Base-by-base conservation (phyloP, 2,329 filamentous ascomycete species). In the Pochonia chlamydosporia region DNA sequence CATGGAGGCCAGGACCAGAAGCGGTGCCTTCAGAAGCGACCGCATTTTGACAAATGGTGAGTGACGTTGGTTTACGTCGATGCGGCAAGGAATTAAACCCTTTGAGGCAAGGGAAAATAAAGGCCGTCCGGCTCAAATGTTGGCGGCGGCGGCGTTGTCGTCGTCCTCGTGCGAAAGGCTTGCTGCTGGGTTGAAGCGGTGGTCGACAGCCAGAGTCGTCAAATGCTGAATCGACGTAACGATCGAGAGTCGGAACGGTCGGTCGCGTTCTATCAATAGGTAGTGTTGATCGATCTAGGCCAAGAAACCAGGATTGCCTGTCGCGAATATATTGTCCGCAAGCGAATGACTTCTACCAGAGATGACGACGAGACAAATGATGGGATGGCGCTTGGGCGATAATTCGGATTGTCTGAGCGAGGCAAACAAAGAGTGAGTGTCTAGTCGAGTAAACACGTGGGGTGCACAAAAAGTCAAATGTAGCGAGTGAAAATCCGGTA, bases 1-100 rank as follows among this genome's bases (percentile, higher is more conserved):
- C 56, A 75, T 58, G 44, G 70, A 67, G 62, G 72, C 64, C 56
- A 77, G 59, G 47, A 73, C 57, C 54, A 71, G 62, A 47, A 75
- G 58, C 56, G 75, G 70, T 59, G 68, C 65, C 56, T 67, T 61
- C 42, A 68, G 59, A 48, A 69, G 66, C 57, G 69, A 71, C 67
- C 70, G 70, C 76, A 79, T 79, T 20, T 48, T 70, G 61, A 51
- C 47, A 46, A 23, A 10, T 33, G 40, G n/a, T n/a, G n/a, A n/a
- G n/a, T n/a, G n/a, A n/a, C n/a, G n/a, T n/a, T n/a, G n/a, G n/a
- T n/a, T n/a, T n/a, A n/a, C n/a, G n/a, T n/a, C n/a, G n/a, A n/a
- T n/a, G n/a, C n/a, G n/a, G n/a, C n/a, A n/a, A n/a, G n/a, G n/a
- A n/a, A n/a, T n/a, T n/a, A n/a, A n/a, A n/a, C n/a, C n/a, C n/a